Percentiles rank a stretch among this genome's conserved stretches.
These are phyloP conservation scores for Aspergillus nanangensis DNA, from an alignment of 495 filamentous ascomycete genomes.

Conservation along the genomic window DNA sequence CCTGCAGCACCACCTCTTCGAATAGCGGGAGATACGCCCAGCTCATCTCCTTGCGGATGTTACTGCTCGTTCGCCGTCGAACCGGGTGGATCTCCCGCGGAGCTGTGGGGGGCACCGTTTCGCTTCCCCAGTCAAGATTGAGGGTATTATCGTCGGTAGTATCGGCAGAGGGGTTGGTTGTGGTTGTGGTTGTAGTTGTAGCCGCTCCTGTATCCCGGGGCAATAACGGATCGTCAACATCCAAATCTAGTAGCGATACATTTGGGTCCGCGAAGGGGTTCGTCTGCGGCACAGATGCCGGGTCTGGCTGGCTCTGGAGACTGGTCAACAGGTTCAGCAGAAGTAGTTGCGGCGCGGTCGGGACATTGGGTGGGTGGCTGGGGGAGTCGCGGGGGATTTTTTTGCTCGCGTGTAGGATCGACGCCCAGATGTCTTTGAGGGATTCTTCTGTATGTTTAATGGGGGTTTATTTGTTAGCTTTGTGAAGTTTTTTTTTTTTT, in stretches of 20 bases:
- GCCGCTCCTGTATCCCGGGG: too few relatives aligned
- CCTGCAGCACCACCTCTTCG: not conserved
- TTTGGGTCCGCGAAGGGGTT: not conserved
- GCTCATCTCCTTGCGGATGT: not conserved
- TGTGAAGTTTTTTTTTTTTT: not conserved
- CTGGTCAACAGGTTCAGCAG: not conserved
- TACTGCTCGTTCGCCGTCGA: not conserved
- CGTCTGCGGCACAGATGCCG: not conserved
- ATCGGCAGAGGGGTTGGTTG: not conserved
- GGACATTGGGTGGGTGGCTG: constrained; percentile 6
- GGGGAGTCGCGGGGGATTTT: constrained; percentile 9
- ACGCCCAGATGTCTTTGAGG: constrained; percentile 8
- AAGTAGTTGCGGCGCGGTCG: constrained; percentile 1
- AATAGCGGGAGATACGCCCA: constrained; percentile 4
- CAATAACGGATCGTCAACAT: too few relatives aligned
- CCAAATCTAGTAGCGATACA: not conserved
- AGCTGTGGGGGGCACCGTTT: not conserved
- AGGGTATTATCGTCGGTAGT: not conserved
- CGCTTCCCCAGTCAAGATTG: not conserved
- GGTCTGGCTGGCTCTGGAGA: constrained; percentile 1
- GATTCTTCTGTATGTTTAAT: not conserved
- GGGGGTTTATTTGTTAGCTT: not conserved
- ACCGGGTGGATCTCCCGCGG: too few relatives aligned
- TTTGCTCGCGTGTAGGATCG: constrained; percentile 4
- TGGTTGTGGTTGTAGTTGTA: not conserved